A percentile compares a stretch with the other conserved stretches of the same genome.
Evolutionary conservation across 2,329 filamentous ascomycete genomes (phyloP).

Genomic region (Paraphaeosphaeria minitans): DNA sequence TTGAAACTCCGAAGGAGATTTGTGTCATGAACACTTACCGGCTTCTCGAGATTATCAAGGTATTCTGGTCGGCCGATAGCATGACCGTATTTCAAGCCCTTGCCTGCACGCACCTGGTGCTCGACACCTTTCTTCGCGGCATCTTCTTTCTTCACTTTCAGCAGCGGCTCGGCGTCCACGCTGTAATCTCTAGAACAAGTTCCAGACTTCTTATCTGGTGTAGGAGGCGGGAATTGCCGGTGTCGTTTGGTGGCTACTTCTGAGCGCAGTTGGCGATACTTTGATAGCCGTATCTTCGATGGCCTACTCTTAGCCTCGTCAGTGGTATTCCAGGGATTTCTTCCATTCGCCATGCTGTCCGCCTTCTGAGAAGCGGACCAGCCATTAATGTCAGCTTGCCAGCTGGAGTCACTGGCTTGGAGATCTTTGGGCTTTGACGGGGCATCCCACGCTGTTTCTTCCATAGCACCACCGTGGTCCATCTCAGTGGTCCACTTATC

Average conservation of each 20-base stretch:
- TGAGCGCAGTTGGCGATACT: background rate
- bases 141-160: constrained; percentile 18
- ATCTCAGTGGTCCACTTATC: background rate
- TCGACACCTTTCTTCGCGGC: constrained; percentile 27
- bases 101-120: constrained; percentile 42
- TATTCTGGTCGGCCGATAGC: constrained; percentile 46
- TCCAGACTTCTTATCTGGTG: background rate
- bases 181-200: constrained; percentile 20
- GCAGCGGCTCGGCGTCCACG: constrained; percentile 31
- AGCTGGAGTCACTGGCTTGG: background rate
- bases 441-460: background rate
- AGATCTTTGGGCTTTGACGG: background rate
- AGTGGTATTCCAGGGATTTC: background rate
- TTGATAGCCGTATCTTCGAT: background rate
- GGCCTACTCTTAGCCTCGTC: constrained; percentile 1
- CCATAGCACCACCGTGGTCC: too few species aligned
- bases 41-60: constrained; percentile 42
- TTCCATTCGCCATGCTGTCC: background rate
- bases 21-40: constrained; percentile 20
- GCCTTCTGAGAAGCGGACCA: background rate
- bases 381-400: constrained; percentile 5
- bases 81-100: constrained; percentile 48
- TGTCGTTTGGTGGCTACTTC: constrained; percentile 32
- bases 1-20: background rate
- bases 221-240: constrained; percentile 35